A percentile compares a stretch with the other conserved stretches of the same genome.
Conservation (phyloP, 305 asterid genomes). For the Rubia balearica region DNA sequence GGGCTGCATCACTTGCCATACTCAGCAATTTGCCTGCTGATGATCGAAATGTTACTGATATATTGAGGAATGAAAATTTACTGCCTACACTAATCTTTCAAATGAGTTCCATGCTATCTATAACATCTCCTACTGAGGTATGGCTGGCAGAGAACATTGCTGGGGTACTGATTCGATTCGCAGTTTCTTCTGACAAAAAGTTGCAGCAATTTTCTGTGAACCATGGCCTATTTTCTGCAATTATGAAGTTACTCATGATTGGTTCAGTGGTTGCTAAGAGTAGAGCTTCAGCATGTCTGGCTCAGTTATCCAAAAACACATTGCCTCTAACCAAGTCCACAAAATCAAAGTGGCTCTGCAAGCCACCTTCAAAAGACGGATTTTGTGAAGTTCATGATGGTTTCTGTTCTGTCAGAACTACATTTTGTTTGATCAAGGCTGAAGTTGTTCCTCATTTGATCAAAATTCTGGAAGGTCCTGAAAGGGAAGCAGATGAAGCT, state of each 20-base stretch:
- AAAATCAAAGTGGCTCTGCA: constrained; percentile 56
- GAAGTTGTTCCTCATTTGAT: constrained; percentile 45
- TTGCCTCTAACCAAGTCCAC: constrained; percentile 35
- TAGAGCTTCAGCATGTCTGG: constrained; percentile 53
- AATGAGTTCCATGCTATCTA: constrained; percentile 17
- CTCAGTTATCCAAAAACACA: constrained; percentile 64
- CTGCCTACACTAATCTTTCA: constrained; percentile 41
- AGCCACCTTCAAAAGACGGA: constrained; percentile 33
- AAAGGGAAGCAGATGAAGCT: constrained; percentile 60
- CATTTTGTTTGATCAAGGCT: constrained; percentile 64
- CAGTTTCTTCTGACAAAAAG: constrained; percentile 46
- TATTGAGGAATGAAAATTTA: constrained; percentile 41
- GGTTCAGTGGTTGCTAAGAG: constrained; percentile 40
- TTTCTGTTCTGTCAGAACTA: constrained; percentile 43
- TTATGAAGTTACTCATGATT: constrained; percentile 47
- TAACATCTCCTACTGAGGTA: constrained; percentile 20
- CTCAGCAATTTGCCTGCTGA: constrained; percentile 53
- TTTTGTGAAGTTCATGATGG: constrained; percentile 58
- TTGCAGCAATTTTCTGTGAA: constrained; percentile 60
- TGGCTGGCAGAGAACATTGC: constrained; percentile 50
- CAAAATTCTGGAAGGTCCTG: constrained; percentile 37
- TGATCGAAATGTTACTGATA: constrained; percentile 49
- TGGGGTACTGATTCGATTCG: constrained; percentile 50
- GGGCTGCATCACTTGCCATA: constrained; percentile 63
- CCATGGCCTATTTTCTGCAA: constrained; percentile 42